phyloP scores from a whole-genome alignment of 2,329 filamentous ascomycete species.

The Cladosporium sp. region DNA sequence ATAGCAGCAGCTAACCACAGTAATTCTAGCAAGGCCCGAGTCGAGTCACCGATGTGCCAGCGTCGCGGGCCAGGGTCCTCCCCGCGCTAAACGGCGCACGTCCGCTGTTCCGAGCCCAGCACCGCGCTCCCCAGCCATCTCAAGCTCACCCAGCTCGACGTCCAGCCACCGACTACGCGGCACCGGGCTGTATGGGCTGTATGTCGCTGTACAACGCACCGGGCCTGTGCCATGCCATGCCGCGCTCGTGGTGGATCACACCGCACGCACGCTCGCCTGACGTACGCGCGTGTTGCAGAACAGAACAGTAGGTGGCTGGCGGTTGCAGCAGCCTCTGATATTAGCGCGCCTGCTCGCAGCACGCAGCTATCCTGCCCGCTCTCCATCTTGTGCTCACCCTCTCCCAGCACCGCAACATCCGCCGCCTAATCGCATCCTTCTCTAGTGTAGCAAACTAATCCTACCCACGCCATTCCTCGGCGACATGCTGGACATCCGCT shows the following conservation, averaged over 20 bases:
- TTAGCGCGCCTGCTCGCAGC: conserved; percentile 4
- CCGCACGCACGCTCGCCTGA: conserved; percentile 2
- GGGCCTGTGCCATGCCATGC: conserved; percentile 9
- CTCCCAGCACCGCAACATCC: conserved; percentile 3
- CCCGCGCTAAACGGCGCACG: neutral
- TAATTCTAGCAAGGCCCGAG: neutral
- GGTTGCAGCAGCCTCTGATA: neutral
- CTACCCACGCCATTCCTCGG: conserved; percentile 23
- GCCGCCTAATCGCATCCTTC: neutral
- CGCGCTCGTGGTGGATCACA: neutral
- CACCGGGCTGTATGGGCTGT: neutral
- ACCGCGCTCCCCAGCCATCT: neutral
- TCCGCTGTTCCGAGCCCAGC: neutral
- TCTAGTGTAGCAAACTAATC: conserved; percentile 8
- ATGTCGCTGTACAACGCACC: neutral
- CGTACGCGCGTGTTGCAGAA: conserved; percentile 5
- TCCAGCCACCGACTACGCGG: conserved; percentile 4
- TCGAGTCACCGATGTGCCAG: conserved; percentile 2
- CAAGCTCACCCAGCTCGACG: neutral
- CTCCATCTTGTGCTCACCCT: conserved; percentile 6
- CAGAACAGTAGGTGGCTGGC: conserved; percentile 12
- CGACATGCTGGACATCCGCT: conserved; percentile 27
- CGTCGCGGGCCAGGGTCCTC: neutral
- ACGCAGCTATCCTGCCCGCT: conserved; percentile 6
- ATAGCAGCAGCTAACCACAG: too few relatives aligned